phyloP scores from a whole-genome alignment of 331 rosid genomes.

The Saraca asoca region DNA sequence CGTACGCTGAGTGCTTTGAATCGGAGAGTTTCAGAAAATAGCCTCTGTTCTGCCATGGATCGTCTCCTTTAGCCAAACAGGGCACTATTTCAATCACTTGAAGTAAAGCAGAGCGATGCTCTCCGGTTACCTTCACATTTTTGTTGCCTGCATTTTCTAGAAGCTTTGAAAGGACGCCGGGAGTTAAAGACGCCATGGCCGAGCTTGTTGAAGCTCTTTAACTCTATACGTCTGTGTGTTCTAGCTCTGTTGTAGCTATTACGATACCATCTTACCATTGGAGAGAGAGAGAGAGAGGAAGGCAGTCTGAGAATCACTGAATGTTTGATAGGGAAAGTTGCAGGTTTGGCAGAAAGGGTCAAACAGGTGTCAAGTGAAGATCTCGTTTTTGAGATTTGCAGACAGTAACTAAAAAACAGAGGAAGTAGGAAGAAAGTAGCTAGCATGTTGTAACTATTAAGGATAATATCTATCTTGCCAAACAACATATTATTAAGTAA shows the following conservation, averaged over 20 bases:
- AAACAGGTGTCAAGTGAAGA: too few species aligned
- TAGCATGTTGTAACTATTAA: too few species aligned
- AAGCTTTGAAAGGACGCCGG: conserved; percentile 76
- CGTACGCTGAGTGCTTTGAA: conserved; percentile 68
- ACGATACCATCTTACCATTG: neutral
- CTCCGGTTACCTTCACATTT: conserved; percentile 49
- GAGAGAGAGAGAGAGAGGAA: neutral
- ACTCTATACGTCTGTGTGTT: neutral
- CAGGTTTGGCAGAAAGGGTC: neutral
- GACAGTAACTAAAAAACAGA: too few species aligned
- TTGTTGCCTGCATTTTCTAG: conserved; percentile 53
- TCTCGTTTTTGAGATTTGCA: too few species aligned
- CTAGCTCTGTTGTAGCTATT: neutral
- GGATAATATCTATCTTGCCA: too few species aligned
- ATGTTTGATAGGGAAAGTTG: neutral
- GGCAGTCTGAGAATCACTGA: neutral
- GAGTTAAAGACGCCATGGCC: conserved; percentile 75
- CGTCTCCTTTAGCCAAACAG: conserved; percentile 41
- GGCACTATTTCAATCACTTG: conserved; percentile 78
- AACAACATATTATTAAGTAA: too few species aligned
- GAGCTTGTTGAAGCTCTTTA: neutral
- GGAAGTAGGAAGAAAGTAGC: too few species aligned
- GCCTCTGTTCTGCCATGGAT: conserved; percentile 57
- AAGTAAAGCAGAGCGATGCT: conserved; percentile 69
- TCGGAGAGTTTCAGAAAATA: conserved; percentile 81